Base-by-base conservation (phyloP, 2,329 filamentous ascomycete genomes). In the Colletotrichum navitas region DNA sequence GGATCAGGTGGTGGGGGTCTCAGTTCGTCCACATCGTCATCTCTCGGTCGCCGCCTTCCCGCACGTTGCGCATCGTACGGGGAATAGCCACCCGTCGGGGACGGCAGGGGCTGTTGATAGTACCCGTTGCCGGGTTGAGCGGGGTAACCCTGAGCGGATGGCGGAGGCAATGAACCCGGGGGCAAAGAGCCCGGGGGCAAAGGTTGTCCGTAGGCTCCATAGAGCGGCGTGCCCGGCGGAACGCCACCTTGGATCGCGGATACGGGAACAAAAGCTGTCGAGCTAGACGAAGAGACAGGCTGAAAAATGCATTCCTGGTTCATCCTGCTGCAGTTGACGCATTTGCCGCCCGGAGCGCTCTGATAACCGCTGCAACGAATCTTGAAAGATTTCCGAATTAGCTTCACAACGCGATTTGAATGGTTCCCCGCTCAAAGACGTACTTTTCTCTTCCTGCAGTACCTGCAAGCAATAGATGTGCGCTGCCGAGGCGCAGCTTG, bases 281-380 rank as follows among this genome's bases (percentile, higher is more conserved):
- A 86, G 49, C 85, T 85, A 14, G 86, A 85, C 0, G 85, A 87
- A 5, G 86, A 88, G 1, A 90, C 88, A 0, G 88, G 88, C 75
- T 90, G 88, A 71, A 90, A 90, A 18, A 90, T 84, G 71, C 88
- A 90, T 72, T 90, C 88, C 74, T 90, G 88, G 60, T 88, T 88
- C 80, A 89, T 89, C 73, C 89, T 87, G 49, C 88, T 87, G 75
- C 88, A 90, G 75, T 90, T 90, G 66, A 87, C 85, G 74, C 88
- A 90, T 74, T 89, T 89, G 14, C 88, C 88, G 26, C 88, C 88
- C 0, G 86, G 85, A 0, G 86, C 87, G 73, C 87, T 89, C 70
- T 88, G 85, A 73, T 89, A 89, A 36, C 88, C 88, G 72, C 87
- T 90, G 81, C 88, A 90, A 47, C 88, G 87, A 74, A 90, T 90